phyloP scores from a whole-genome alignment of 129 eudicot genomes.

The Artemisia tridentata region DNA sequence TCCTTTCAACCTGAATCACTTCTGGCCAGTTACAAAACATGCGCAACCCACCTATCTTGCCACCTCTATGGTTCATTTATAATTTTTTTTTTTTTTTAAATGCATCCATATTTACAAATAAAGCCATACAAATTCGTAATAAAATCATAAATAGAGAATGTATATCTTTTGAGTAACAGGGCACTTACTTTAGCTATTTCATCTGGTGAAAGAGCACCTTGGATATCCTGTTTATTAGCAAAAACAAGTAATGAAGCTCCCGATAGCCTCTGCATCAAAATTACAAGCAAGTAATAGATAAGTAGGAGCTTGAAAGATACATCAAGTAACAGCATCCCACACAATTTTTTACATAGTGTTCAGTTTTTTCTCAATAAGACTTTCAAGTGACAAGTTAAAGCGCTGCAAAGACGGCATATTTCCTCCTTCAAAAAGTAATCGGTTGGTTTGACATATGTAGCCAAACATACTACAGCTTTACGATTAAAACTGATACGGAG shows the following conservation, averaged over 20 bases:
- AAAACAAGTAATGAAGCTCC: constrained; percentile 86
- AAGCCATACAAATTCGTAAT: neutral
- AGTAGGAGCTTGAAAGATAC: constrained; percentile 8
- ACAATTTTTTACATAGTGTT: neutral
- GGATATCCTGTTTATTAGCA: constrained; percentile 97
- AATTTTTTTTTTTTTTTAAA: too few relatives aligned
- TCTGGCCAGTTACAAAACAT: neutral
- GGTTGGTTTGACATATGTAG: constrained; percentile 1
- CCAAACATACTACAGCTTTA: constrained; percentile 8
- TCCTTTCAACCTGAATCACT: neutral
- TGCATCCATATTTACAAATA: neutral
- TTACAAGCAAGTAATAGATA: neutral
- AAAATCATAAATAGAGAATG: constrained; percentile 1
- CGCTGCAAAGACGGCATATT: neutral
- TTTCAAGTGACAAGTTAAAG: neutral
- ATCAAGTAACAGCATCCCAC: constrained; percentile 9
- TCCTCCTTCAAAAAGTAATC: neutral
- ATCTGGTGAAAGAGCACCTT: constrained; percentile 86
- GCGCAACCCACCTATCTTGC: neutral
- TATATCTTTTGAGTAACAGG: neutral
- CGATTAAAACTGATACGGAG: neutral
- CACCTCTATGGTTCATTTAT: too few relatives aligned
- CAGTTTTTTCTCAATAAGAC: constrained; percentile 14
- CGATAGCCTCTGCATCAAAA: constrained; percentile 75
- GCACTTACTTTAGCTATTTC: constrained; percentile 82